phyloP scores from a whole-genome alignment of 176 grass and related monocot species.

The Oryza rufipogon region DNA sequence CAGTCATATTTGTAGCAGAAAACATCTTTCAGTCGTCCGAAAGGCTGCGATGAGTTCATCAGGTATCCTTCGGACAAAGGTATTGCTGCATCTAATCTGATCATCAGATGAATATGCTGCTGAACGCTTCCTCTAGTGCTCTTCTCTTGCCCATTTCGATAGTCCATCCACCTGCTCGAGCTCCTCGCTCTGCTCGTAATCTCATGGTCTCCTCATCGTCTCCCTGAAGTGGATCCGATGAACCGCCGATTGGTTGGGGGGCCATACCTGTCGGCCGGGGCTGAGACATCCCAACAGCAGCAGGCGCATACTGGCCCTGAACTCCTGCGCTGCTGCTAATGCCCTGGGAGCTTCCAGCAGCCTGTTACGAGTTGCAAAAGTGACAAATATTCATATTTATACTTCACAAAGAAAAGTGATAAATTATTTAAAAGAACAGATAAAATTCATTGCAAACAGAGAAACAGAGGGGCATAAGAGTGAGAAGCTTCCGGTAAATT shows the following conservation, averaged over 20 bases:
- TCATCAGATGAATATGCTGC: slow-evolving; percentile 71
- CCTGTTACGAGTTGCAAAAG: slow-evolving; percentile 52
- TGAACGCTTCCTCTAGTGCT: slow-evolving; percentile 87
- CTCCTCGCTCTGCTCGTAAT: slow-evolving; percentile 56
- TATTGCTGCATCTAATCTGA: slow-evolving; percentile 14
- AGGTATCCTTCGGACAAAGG: background rate
- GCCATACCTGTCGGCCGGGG: slow-evolving; percentile 76
- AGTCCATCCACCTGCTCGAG: slow-evolving; percentile 92
- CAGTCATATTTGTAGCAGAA: slow-evolving; percentile 1
- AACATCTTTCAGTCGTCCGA: background rate
- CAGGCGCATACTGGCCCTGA: slow-evolving; percentile 86
- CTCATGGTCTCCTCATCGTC: slow-evolving; percentile 74
- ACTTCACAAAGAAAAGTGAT: background rate
- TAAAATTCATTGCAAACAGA: slow-evolving; percentile 1
- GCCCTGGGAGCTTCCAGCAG: slow-evolving; percentile 71
- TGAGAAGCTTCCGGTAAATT: background rate
- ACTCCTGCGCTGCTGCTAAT: slow-evolving; percentile 48
- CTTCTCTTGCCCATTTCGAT: slow-evolving; percentile 76
- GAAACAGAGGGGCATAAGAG: slow-evolving; percentile 7
- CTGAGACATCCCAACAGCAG: slow-evolving; percentile 60
- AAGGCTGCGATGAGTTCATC: background rate
- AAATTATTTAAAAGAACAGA: background rate
- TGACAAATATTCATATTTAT: slow-evolving; percentile 24
- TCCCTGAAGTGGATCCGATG: slow-evolving; percentile 61
- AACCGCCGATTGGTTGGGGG: slow-evolving; percentile 53